Base-by-base conservation (phyloP, 192 early-diverging fungal species). In the Coemansia asiatica region DNA sequence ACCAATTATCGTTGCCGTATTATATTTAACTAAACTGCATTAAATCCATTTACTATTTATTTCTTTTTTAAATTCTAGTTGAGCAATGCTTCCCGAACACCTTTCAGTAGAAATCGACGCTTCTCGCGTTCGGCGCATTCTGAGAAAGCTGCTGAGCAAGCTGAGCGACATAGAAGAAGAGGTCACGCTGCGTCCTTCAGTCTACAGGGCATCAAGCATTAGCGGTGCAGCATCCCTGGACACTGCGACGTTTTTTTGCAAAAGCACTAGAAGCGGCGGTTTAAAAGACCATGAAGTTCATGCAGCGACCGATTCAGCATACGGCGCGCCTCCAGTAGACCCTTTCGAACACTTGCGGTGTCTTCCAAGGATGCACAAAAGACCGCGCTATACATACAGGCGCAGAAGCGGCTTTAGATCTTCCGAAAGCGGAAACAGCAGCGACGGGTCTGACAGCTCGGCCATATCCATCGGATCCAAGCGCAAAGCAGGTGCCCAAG, bases 301-400 rank as follows among this genome's bases (percentile, higher is more conserved):
- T 22, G 28, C 56, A 44, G 36, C 40, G 44, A n/a, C 29, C 19
- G 26, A 21, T 7, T 12, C 31, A 0, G 19, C 56, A 58, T 35
- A 56, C 38, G 19, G 33, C 12, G 31, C 61, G 19, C 76, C 76
- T 15, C 76, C 76, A 27, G 71, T 67, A 4, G 71, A 79, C 22
- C 76, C 76, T 6, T 79, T 79, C 33, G 64, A 62, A 15, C 58
- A 56, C 8, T 36, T 61, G 21, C 40, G 40, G 5, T 44, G 40
- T 44, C 47, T 75, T 12, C 38, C 58, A 13, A 36, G 55, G 40
- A 2, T 44, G 40, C 40, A 44, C 40, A 44, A 44, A 13, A 9
- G 10, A 25, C 79, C 73, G n/a, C 74, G 62, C 25, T 81, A 73
- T 31, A 81, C 79, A 22, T 81, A 81, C 66, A 75, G 71, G 48